These are phyloP conservation scores for Mycena sp. DNA, from an alignment of 1,284 basidiomycete species.

Conservation along the genomic window DNA sequence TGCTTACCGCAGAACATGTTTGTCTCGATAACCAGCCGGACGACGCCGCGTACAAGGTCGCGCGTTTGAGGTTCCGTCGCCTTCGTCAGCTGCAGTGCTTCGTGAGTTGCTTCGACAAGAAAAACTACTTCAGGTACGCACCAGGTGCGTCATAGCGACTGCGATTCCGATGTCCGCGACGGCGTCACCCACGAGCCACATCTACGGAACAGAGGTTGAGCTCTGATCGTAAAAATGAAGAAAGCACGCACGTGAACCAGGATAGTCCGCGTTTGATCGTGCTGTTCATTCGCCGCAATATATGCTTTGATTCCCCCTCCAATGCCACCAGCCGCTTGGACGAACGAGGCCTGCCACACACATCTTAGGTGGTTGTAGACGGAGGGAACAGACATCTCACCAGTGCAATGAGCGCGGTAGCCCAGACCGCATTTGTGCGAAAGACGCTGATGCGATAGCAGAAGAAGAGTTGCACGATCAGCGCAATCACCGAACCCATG, in stretches of 20 bases:
- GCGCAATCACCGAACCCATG: slow-evolving; percentile 29
- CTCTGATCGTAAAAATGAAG: too few relatives aligned
- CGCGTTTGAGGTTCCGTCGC: background rate
- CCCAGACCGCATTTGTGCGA: background rate
- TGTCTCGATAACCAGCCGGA: slow-evolving; percentile 26
- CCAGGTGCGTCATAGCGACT: slow-evolving; percentile 28
- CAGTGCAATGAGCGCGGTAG: background rate
- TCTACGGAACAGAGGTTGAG: too few relatives aligned
- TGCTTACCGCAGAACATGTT: slow-evolving; percentile 24
- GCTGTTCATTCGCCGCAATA: background rate
- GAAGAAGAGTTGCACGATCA: slow-evolving; percentile 35
- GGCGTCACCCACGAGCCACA: slow-evolving; percentile 34
- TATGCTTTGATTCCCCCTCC: slow-evolving; percentile 3
- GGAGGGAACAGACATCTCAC: background rate
- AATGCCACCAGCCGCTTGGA: slow-evolving; percentile 14
- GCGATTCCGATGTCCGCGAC: slow-evolving; percentile 32
- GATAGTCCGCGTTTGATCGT: background rate
- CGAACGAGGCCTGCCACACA: background rate
- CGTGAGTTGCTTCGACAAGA: background rate
- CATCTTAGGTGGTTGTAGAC: background rate
- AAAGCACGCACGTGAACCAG: slow-evolving; percentile 23
- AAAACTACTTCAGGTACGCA: background rate
- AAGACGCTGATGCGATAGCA: slow-evolving; percentile 30
- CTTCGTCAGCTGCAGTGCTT: background rate
- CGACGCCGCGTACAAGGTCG: slow-evolving; percentile 19